Evolutionary conservation across 2,329 filamentous ascomycete species (phyloP), one percentile per base, ranked within the genome.

Genomic region (Pseudocercospora pini-densiflorae): DNA sequence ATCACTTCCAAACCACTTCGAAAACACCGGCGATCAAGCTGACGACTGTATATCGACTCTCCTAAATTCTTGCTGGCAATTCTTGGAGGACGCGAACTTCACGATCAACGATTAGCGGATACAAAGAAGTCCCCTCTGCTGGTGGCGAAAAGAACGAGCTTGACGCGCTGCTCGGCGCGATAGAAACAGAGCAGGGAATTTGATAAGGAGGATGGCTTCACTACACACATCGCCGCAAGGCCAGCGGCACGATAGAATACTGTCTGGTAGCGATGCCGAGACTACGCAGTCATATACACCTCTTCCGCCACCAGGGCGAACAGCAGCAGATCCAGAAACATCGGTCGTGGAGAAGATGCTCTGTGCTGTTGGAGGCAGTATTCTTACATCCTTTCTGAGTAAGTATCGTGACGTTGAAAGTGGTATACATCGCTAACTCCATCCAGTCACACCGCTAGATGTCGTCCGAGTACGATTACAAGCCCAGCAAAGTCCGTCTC

Each of bases 401-500:
- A 85, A 71, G 87, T 61, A 36, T 8, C 29, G 5, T 43, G 27
- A 16, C 6, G 1, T 14, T 6, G 5, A 6, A 14, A 10, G 2
- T 43, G 9, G 1, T 16, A 21, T 40, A 8, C 19, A 8, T 8
- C 27, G 55, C 55, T 58, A 5, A 58, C 60, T 8, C 12, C n/a
- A 36, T 27, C 58, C 71, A 96, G 94, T 97, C 33, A 99, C 95
- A 5, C 95, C 95, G 55, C 89, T 99, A 61, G 95, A 99, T 77
- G 95, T 99, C 69, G 95, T 99, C 68, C 92, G 95, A 68, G 93
- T 99, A 55, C 93, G 95, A 68, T 85, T 97, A 62, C 95, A 99
- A 80, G 94, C 95, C 1, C 94, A 98, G 81, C 83, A 84, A 65
- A 82, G 86, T 72, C 78, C 82, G 70, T 81, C 85, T 75, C 82